Evolutionary conservation across 23 red algal species (phyloP), one percentile per base, ranked within the genome.

Genomic region (Gracilaria gracilis): DNA sequence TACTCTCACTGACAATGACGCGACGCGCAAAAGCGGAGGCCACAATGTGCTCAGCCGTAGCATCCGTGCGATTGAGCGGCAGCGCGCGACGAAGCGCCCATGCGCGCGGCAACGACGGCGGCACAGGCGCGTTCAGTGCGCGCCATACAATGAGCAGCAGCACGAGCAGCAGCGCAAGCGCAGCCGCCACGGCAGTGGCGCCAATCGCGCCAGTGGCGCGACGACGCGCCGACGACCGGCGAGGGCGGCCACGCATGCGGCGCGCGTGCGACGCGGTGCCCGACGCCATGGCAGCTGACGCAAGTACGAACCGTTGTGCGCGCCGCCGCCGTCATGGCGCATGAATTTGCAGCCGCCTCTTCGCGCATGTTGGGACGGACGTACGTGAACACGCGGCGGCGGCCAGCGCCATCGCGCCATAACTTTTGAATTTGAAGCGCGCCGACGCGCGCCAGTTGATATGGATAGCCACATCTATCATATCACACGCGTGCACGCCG

Each of bases 1-100:
- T 65, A 34, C 27, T 59, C 74, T 95, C 92, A 37, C 82, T 88
- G 37, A 96, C 94, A 47, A 96, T 92, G 24, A 96, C 83, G 44
- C 82, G 82, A 11, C 71, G n/a, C 15, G 94, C 83, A 51, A 75
- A 94, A 25, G 90, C 44, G 0, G 39, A 61, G 59, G 48, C 16
- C 32, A 90, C 5, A 17, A 69, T 69, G 32, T 24, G 64, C 8
- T 32, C 23, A 4, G 64, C 64, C 6, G 31, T 9, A 19, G 64
- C 64, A 14, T 32, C 32, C 17, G 64, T 34, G 32, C 32, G 64
- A 7, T 20, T 28, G 9, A 17, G 31, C 6, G 31, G 31, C 64
- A 19, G 31, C 32, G 64, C 15, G 8, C 23, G 31, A 8, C 8
- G 31, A 11, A 20, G 9, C 17, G 17, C 57, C 59, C 17, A 64